Percentiles rank a stretch among this genome's conserved stretches.
phyloP scores from a whole-genome alignment of 768 basidiomycete species.

The Suillus clintonianus region DNA sequence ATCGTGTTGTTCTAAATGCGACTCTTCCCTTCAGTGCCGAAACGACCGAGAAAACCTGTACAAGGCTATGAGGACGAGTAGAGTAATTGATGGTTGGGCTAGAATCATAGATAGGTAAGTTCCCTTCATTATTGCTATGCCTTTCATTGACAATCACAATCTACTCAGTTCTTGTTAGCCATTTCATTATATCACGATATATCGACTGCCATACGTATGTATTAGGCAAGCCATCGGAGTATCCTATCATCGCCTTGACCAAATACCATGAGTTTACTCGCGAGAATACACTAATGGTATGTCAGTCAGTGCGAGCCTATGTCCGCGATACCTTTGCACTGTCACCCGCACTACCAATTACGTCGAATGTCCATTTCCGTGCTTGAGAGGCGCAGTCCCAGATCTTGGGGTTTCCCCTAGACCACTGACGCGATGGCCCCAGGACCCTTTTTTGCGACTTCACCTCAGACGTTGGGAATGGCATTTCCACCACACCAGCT shows the following conservation, averaged over 20 bases:
- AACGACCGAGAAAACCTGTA: constrained; percentile 66
- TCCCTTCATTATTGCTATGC: neutral
- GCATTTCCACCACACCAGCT: neutral
- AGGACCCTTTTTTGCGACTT: neutral
- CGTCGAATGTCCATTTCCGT: neutral
- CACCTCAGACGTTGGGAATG: neutral
- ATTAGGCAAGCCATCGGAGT: neutral
- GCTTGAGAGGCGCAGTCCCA: neutral
- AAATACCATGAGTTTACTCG: neutral
- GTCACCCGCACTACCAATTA: neutral
- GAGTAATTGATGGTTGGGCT: neutral
- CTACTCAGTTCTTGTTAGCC: neutral
- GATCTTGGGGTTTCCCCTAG: neutral
- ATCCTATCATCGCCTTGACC: neutral
- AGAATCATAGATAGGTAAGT: constrained; percentile 9
- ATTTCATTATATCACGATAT: neutral
- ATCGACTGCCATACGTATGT: neutral
- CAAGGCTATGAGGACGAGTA: constrained; percentile 75
- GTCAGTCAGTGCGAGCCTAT: neutral
- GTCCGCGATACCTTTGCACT: neutral
- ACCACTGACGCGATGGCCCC: neutral
- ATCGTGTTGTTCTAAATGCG: constrained; percentile 1
- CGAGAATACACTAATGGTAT: neutral
- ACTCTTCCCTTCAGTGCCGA: constrained; percentile 53
- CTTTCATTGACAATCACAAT: neutral